These are phyloP conservation scores for Trichosporon sp. DNA, from an alignment of 1,284 basidiomycete genomes.

Conservation along the genomic window DNA sequence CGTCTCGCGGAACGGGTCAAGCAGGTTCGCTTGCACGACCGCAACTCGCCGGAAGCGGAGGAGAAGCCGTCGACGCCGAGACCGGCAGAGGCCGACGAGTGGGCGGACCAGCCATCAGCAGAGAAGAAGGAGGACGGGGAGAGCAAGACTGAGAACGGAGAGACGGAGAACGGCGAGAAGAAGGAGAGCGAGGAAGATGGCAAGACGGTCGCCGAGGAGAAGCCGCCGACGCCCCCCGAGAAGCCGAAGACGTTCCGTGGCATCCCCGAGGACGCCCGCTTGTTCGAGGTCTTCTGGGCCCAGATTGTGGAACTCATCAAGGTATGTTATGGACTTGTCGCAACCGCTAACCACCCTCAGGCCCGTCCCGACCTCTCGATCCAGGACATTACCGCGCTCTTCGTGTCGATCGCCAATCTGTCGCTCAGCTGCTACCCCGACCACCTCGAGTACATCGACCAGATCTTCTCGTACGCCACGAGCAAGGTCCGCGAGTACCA, in stretches of 20 bases:
- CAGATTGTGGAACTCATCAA: conserved; percentile 97
- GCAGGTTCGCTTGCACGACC: conserved; percentile 49
- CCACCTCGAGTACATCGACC: conserved; percentile 90
- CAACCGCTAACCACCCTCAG: conserved; percentile 56
- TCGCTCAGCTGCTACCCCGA: conserved; percentile 94
- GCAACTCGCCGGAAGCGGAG: conserved; percentile 34
- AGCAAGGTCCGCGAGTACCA: conserved; percentile 80
- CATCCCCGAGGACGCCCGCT: conserved; percentile 83
- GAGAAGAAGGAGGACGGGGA: conserved; percentile 34
- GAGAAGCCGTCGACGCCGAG: conserved; percentile 38
- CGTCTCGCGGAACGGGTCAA: conserved; percentile 83
- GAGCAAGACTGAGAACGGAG: conserved; percentile 29
- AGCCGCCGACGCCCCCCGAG: conserved; percentile 53
- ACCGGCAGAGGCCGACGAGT: conserved; percentile 49
- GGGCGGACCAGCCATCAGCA: conserved; percentile 32
- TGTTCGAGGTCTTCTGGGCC: conserved; percentile 97
- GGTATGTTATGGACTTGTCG: conserved; percentile 58
- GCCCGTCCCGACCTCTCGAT: conserved; percentile 92
- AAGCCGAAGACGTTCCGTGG: conserved; percentile 69
- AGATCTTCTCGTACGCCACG: conserved; percentile 82
- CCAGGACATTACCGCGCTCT: conserved; percentile 89
- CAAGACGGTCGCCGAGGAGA: conserved; percentile 34
- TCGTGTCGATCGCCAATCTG: conserved; percentile 89
- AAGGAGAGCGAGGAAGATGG: conserved; percentile 21
- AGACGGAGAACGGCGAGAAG: conserved; percentile 27